Conservation (phyloP, 192 early-diverging fungal species). For the Entrophospora sp. region DNA sequence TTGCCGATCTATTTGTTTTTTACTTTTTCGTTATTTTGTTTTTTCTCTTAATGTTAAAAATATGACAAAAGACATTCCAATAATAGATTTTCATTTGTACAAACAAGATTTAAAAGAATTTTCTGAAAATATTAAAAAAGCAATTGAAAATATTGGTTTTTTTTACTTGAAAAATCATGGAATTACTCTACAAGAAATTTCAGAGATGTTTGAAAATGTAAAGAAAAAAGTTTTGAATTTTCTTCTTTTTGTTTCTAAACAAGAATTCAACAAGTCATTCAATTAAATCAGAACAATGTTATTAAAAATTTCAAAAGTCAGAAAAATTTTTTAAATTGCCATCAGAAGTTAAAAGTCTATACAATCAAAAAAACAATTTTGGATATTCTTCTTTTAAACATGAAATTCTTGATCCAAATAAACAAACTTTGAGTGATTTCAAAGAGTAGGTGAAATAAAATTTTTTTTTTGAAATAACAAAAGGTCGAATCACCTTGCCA, state of each 20-base stretch:
- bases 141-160: conserved; percentile 47
- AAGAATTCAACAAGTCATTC: neutral
- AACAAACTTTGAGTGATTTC: conserved; percentile 42
- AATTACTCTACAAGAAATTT: conserved; percentile 35
- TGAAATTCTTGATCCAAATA: conserved; percentile 46
- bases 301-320: conserved; percentile 23
- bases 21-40: no score
- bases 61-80: no score
- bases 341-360: conserved; percentile 30
- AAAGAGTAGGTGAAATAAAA: conserved; percentile 47
- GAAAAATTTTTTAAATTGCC: conserved; percentile 46
- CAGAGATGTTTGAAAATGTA: conserved; percentile 47
- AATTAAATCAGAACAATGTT: neutral
- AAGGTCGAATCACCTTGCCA: no score
- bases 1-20: no score
- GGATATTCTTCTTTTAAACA: conserved; percentile 44
- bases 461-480: neutral
- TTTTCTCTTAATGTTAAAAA: no score
- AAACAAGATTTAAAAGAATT: conserved; percentile 30
- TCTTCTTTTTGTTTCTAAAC: neutral
- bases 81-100: conserved; percentile 53
- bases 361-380: conserved; percentile 33
- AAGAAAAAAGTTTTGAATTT: no score
- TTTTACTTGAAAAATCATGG: conserved; percentile 57
- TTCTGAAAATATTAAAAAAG: conserved; percentile 38